These are phyloP conservation scores for Prototheca wickerhamii DNA, from an alignment of 163 green algal species.

Conservation along the genomic window DNA sequence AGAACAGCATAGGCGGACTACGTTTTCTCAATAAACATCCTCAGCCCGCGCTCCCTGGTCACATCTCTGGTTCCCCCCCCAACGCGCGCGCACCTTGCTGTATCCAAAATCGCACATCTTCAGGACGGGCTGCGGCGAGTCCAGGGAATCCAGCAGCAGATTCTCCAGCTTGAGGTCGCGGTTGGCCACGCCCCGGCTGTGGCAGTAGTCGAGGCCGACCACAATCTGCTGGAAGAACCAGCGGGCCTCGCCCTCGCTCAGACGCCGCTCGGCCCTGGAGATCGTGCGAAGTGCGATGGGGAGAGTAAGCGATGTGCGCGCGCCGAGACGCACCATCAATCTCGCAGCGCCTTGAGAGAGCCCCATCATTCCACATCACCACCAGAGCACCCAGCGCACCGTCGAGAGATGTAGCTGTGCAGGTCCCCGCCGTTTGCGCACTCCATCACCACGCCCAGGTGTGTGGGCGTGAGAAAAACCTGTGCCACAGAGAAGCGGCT, in stretches of 20 bases:
- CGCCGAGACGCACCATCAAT: not conserved
- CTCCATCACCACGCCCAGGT: conserved; percentile 73
- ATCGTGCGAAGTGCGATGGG: conserved; percentile 17
- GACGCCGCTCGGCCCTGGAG: conserved; percentile 24
- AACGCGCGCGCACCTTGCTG: conserved; percentile 16
- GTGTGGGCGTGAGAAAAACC: conserved; percentile 31
- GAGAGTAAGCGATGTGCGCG: not conserved
- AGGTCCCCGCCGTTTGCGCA: conserved; percentile 61
- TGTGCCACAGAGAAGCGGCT: not conserved
- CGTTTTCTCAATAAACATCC: not conserved
- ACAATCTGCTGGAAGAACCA: conserved; percentile 95
- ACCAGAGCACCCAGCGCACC: conserved; percentile 15
- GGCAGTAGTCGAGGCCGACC: conserved; percentile 84
- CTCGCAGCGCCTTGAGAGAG: not conserved
- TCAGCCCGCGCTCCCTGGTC: not conserved
- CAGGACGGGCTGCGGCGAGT: conserved; percentile 44
- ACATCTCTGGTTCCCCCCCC: not conserved
- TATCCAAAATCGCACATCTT: conserved; percentile 78
- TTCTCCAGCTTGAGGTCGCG: conserved; percentile 83
- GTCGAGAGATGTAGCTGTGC: conserved; percentile 34
- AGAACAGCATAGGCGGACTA: not conserved
- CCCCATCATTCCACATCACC: not conserved
- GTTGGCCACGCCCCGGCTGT: conserved; percentile 63
- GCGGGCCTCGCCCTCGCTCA: conserved; percentile 72
- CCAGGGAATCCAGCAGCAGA: conserved; percentile 26